Evolutionary conservation across 176 grass and related monocot species (phyloP).

Genomic region (Triticum urartu): DNA sequence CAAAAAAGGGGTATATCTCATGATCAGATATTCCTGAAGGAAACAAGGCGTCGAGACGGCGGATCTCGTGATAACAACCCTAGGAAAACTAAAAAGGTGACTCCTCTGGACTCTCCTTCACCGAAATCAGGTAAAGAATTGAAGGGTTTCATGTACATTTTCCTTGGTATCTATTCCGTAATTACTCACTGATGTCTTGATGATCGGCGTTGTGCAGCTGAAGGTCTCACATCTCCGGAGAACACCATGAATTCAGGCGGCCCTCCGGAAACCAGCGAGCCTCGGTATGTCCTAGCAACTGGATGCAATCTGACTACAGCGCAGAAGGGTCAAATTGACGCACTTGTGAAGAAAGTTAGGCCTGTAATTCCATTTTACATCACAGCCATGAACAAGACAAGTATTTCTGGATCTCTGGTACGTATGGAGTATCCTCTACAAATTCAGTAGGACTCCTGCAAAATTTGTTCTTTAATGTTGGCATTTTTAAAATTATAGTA

Average conservation of each 20-base stretch:
- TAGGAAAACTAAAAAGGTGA: not conserved
- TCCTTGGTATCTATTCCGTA: not conserved
- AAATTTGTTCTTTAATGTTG: not conserved
- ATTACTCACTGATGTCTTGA: not conserved
- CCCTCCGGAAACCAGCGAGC: not conserved
- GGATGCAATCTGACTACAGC: conserved; percentile 16
- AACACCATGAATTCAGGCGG: not conserved
- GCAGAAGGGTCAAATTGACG: not conserved
- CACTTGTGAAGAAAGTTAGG: conserved; percentile 13
- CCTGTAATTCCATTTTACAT: conserved; percentile 31
- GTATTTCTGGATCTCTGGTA: conserved; percentile 20
- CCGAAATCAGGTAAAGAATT: conserved; percentile 9
- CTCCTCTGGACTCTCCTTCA: not conserved
- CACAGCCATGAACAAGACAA: not conserved
- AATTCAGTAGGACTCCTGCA: not conserved
- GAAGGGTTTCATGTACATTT: not conserved
- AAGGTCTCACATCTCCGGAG: not conserved
- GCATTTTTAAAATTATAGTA: not conserved
- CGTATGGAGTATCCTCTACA: not conserved
- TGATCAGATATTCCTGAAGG: not conserved
- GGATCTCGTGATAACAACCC: not conserved
- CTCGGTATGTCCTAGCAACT: not conserved
- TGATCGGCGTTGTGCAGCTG: not conserved
- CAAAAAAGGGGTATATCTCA: not conserved
- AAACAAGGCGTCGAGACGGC: not conserved